Evolutionary conservation across 768 basidiomycete genomes (phyloP).

Genomic region (Lactarius sanguifluus): DNA sequence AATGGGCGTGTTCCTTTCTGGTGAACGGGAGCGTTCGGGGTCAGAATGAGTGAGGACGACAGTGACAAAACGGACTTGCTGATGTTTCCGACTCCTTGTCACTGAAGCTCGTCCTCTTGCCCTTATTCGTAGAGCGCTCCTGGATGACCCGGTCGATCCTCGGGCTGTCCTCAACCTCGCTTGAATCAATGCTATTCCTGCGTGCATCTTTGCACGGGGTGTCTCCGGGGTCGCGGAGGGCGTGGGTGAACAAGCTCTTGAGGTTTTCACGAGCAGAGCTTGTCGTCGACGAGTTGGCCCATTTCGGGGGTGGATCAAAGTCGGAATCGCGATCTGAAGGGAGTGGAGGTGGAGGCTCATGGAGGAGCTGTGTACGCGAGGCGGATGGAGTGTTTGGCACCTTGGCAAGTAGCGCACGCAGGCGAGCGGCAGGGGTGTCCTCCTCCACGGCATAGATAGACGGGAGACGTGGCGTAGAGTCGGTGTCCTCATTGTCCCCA

Average conservation of each 20-base stretch:
- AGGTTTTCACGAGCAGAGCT: constrained; percentile 27
- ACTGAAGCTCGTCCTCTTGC: constrained; percentile 29
- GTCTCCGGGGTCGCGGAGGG: constrained; percentile 22
- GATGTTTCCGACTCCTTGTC: constrained; percentile 28
- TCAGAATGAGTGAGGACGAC: background rate
- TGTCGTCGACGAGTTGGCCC: constrained; percentile 7
- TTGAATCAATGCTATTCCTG: constrained; percentile 30
- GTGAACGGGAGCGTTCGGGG: background rate
- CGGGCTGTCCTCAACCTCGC: constrained; percentile 31
- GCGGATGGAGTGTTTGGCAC: constrained; percentile 25
- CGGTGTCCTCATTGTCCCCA: constrained; percentile 28
- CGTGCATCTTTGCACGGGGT: constrained; percentile 19
- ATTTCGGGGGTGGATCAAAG: constrained; percentile 29
- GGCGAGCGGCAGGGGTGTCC: constrained; percentile 26
- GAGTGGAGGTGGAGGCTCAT: constrained; percentile 24
- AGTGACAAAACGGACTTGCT: constrained; percentile 22
- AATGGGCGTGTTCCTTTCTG: constrained; percentile 14
- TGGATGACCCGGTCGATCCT: constrained; percentile 25
- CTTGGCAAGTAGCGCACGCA: constrained; percentile 27
- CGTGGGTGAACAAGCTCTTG: constrained; percentile 24
- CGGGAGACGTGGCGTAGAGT: constrained; percentile 27
- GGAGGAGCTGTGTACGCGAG: constrained; percentile 26
- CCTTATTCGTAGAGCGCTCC: constrained; percentile 28
- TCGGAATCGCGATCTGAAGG: constrained; percentile 29
- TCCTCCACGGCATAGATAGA: constrained; percentile 20